Base-by-base conservation (phyloP, 192 early-diverging fungal species). In the Lobosporangium transversale region DNA sequence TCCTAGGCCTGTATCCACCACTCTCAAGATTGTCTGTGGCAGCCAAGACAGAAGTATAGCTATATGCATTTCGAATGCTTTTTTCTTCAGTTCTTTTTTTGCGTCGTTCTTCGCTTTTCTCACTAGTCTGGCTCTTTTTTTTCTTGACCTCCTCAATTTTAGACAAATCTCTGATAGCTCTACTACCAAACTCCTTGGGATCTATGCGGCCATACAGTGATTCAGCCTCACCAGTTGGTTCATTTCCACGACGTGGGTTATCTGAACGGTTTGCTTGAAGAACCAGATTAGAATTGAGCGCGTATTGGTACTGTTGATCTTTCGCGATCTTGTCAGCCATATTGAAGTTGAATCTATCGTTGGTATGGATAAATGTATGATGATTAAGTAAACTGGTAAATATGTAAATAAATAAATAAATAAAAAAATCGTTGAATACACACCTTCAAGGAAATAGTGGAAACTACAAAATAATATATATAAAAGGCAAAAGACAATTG, bases 161-260 rank as follows among this genome's bases (percentile, higher is more conserved):
- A 7, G 90, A 83, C 36, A 85, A 78, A 35, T 90, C 90, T 61
- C 90, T 85, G 14, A 86, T 80, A 2, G 93, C 94, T 14, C 89
- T 81, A 55, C 87, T 84, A 56, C 98, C 98, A 84, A 99, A 94
- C 31, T 91, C 85, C 64, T 90, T 91, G 2, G 88, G 81, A 79
- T 94, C 88, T 17, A 99, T 90, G 36, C 89, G 85, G 30, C 96
- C 97, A 82, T 87, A 92, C 21, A 99, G 84, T 6, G 94, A 89
- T 80, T 97, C 97, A 42, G 94, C 89, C 66, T 98, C 97, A n/a
- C 96, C 97, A 33, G 92, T 94, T 18, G 95, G 95, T 68, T 98
- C 95, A 63, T 95, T 87, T 79, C 93, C 91, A 42, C 96, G 88
- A 29, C 95, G 90, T 33, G 91, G 88, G 49, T 90, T 80, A 18